Evolutionary conservation across 805 yeast species (phyloP).

Genomic region (Scheffersomyces stipitis): DNA sequence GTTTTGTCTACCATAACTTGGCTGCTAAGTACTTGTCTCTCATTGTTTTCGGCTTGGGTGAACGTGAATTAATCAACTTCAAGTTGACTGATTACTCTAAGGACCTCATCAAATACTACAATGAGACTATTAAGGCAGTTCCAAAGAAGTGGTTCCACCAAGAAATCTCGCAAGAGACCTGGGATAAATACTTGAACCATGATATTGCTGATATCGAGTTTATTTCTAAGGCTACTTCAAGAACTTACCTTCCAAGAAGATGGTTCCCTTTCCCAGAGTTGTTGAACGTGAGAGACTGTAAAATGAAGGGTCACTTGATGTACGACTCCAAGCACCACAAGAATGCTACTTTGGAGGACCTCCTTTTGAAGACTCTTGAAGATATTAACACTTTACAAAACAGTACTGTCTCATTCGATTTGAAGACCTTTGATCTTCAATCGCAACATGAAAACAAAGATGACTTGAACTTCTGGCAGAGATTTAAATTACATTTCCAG

Average conservation of each 20-base stretch:
- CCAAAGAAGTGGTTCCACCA: constrained; percentile 37
- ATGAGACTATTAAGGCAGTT: constrained; percentile 21
- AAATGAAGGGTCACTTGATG: constrained; percentile 3
- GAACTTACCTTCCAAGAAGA: constrained; percentile 13
- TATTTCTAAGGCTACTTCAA: constrained; percentile 16
- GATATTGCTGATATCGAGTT: constrained; percentile 14
- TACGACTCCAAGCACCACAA: constrained; percentile 10
- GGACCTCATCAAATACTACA: constrained; percentile 39
- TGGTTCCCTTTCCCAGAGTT: constrained; percentile 21
- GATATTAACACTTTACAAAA: constrained; percentile 22
- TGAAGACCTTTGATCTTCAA: constrained; percentile 25
- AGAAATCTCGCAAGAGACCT: constrained; percentile 14
- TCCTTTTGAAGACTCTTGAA: constrained; percentile 18
- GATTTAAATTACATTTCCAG: constrained; percentile 28
- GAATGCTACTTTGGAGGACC: constrained; percentile 20
- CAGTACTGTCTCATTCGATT: constrained; percentile 28
- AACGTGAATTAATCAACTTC: constrained; percentile 55
- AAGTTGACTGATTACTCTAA: constrained; percentile 48
- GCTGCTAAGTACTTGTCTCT: constrained; percentile 62
- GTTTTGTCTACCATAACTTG: constrained; percentile 52
- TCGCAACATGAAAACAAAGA: constrained; percentile 28
- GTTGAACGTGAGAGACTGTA: constrained; percentile 8
- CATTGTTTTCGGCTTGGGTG: constrained; percentile 51
- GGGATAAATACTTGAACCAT: constrained; percentile 13
- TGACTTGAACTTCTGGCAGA: constrained; percentile 35